Percentiles rank a stretch among this genome's conserved stretches.
phyloP scores from a whole-genome alignment of 108 stramenopile genomes.

The Skeletonema potamos region DNA sequence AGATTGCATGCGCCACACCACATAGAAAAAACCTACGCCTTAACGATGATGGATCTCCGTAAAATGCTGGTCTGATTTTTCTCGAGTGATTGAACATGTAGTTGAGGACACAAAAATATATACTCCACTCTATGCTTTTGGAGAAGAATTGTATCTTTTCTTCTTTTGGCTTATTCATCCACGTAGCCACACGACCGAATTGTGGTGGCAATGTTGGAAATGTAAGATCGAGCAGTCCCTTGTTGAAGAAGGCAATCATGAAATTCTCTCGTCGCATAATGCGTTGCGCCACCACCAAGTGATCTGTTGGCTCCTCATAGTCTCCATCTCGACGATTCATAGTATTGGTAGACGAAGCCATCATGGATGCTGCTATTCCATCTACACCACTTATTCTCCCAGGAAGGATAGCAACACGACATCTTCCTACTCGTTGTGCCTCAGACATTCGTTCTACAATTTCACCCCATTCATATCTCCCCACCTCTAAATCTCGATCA shows the following conservation, averaged over 20 bases:
- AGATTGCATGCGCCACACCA: conserved; percentile 86
- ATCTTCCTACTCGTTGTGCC: conserved; percentile 68
- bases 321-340: conserved; percentile 1
- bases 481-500: conserved; percentile 76
- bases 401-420: conserved; percentile 51
- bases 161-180: conserved; percentile 15
- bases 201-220: conserved; percentile 42
- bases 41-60: conserved; percentile 75
- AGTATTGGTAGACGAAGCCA: background rate
- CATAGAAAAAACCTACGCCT: conserved; percentile 78
- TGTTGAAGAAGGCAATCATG: conserved; percentile 92
- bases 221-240: conserved; percentile 73
- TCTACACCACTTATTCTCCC: background rate
- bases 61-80: conserved; percentile 85
- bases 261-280: conserved; percentile 97
- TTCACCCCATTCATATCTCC: conserved; percentile 75
- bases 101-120: conserved; percentile 92
- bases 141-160: conserved; percentile 51
- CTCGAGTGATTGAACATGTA: conserved; percentile 97
- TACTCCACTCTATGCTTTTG: conserved; percentile 82
- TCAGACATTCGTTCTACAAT: conserved; percentile 66
- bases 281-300: conserved; percentile 77
- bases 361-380: background rate
- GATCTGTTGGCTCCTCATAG: conserved; percentile 48
- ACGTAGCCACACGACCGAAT: conserved; percentile 21